Evolutionary conservation across 2,329 filamentous ascomycete species (phyloP), one percentile per base, ranked within the genome.

Genomic region (Apiospora phragmitis): DNA sequence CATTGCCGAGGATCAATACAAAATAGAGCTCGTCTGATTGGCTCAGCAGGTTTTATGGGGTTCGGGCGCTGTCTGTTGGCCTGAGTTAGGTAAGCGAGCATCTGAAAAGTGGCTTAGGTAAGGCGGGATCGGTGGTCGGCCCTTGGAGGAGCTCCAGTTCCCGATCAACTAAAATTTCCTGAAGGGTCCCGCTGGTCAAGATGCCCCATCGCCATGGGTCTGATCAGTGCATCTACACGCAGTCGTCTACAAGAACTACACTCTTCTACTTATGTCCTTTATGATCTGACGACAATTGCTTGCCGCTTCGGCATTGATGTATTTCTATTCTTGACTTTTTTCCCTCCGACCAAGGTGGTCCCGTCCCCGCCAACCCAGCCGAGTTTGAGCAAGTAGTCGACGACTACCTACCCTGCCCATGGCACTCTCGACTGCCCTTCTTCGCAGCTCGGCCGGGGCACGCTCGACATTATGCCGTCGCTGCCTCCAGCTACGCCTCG

Each of bases 401-500:
- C 51, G 18, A 35, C 8, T 35, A n/a, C 9, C 41, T 6, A 26
- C 4, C 32, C 41, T 38, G 8, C 38, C 26, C 67, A 68, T 68
- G 67, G 67, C 67, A 2, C 43, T 24, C 65, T 43, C 45, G 29
- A 41, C 32, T 12, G 32, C 67, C 8, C 47, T 49, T 35, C 67
- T 68, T 9, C 45, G 43, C 67, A 51, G n/a, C 11, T 45, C 47
- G 0, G 43, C 43, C 1, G 45, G 29, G 12, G 43, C 67, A 18
- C 68, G 35, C 21, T 29, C 68, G 41, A 69, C 38, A 45, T 24
- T 49, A 41, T 69, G 51, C 51, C 51, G 38, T 11, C 68, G 51
- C 12, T 68, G 67, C 32, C 35, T n/a, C 26, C 26, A 38, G 9
- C 35, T 7, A n/a, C 67, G 67, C 18, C 18, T 78, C 76, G 70